These are phyloP conservation scores for Dysphania ambrosioides DNA, from an alignment of 148 eudicot genomes.

Conservation along the genomic window DNA sequence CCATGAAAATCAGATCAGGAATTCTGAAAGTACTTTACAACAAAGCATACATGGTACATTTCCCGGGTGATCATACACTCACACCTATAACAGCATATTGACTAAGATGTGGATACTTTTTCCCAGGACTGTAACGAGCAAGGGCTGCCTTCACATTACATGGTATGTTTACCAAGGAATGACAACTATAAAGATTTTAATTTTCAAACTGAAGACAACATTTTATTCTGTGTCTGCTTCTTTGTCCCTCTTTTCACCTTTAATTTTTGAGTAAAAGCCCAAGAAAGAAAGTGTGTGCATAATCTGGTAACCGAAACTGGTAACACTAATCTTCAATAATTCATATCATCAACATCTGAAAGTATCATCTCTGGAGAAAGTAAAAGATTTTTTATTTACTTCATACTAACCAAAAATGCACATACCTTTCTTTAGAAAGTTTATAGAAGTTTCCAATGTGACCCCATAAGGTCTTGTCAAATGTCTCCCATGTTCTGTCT, in stretches of 20 bases:
- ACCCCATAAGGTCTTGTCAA: conserved; percentile 89
- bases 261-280: not conserved
- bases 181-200: too few species aligned
- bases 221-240: not conserved
- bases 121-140: not conserved
- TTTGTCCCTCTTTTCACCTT: not conserved
- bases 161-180: too few species aligned
- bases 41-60: not conserved
- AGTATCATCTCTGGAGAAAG: conserved; percentile 1
- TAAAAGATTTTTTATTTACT: not conserved
- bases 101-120: not conserved
- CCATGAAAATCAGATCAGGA: not conserved
- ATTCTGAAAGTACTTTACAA: too few species aligned
- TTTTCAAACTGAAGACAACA: too few species aligned
- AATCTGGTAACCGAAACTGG: not conserved
- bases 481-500: conserved; percentile 96
- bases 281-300: conserved; percentile 1
- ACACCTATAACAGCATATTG: not conserved
- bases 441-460: conserved; percentile 78
- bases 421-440: conserved; percentile 87
- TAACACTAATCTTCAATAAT: too few species aligned
- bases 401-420: conserved; percentile 5
- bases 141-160: not conserved
- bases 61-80: too few species aligned
- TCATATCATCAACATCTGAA: conserved; percentile 3